These are phyloP conservation scores for Periconia sp. DNA, from an alignment of 2,329 filamentous ascomycete genomes.

Conservation along the genomic window DNA sequence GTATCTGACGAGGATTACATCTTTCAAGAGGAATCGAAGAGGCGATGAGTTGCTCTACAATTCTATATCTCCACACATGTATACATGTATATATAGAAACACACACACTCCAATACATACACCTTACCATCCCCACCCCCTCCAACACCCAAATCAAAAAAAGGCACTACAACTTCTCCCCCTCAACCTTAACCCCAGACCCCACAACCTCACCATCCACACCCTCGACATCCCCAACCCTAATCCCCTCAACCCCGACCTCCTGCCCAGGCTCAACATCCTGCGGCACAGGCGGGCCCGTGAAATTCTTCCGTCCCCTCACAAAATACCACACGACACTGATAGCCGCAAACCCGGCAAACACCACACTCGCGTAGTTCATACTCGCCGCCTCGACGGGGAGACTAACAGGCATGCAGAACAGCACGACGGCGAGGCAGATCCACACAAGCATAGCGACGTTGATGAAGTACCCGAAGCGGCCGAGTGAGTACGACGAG, in stretches of 20 bases:
- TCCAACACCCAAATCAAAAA: neutral
- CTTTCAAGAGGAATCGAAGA: no score
- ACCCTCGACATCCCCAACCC: slow-evolving; percentile 30
- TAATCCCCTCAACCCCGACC: slow-evolving; percentile 33
- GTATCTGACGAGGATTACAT: no score
- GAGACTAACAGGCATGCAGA: slow-evolving; percentile 67
- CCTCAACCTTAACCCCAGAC: neutral
- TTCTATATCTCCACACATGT: no score
- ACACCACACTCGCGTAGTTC: slow-evolving; percentile 49
- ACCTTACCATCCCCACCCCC: neutral
- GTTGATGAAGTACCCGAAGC: slow-evolving; percentile 70
- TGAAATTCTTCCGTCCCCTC: slow-evolving; percentile 41
- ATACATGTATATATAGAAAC: no score
- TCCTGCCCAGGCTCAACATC: slow-evolving; percentile 39
- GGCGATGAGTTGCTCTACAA: no score
- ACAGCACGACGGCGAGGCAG: slow-evolving; percentile 67
- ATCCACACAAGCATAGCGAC: slow-evolving; percentile 71
- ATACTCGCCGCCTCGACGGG: slow-evolving; percentile 44
- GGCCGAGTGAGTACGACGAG: slow-evolving; percentile 69
- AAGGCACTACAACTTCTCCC: neutral
- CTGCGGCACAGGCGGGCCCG: slow-evolving; percentile 40
- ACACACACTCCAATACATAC: neutral
- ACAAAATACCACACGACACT: slow-evolving; percentile 42
- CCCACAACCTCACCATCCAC: neutral
- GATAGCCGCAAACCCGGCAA: slow-evolving; percentile 43